A percentile compares a stretch with the other conserved stretches of the same genome.
Evolutionary conservation across 78 protist genomes (phyloP).

Genomic region (Dictyostelium intermedium): DNA sequence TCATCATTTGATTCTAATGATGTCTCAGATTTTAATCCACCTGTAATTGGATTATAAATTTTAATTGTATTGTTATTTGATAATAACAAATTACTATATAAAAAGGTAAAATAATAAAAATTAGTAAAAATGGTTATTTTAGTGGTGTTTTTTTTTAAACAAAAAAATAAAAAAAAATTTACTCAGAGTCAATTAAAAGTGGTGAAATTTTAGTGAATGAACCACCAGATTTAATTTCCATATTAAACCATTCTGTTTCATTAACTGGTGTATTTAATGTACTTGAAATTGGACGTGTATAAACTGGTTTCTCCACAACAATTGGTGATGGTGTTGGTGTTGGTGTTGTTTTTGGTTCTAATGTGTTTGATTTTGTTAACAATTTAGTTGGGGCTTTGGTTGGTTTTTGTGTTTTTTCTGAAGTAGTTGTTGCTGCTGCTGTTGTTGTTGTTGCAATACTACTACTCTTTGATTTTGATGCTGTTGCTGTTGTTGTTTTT

Average conservation of each 20-base stretch:
- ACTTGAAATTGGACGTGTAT: background rate
- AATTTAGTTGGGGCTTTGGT: background rate
- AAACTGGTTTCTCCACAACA: background rate
- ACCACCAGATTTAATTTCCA: conserved; percentile 15
- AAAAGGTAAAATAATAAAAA: background rate
- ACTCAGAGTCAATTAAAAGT: background rate
- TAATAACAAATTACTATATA: background rate
- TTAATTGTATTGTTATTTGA: conserved; percentile 16
- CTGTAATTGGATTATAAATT: conserved; percentile 11
- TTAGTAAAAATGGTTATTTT: background rate
- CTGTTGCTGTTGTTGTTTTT: background rate
- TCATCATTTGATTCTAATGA: conserved; percentile 6
- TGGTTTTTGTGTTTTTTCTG: background rate
- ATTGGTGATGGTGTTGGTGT: background rate
- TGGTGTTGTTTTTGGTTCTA: background rate
- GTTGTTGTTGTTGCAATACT: background rate
- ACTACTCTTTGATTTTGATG: background rate
- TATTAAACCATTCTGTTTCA: conserved; percentile 2
- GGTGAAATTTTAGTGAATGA: conserved; percentile 6
- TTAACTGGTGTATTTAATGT: background rate
- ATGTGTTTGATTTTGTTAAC: background rate
- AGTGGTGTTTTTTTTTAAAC: background rate
- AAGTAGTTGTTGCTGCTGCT: background rate
- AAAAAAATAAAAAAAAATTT: background rate
- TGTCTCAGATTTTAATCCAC: background rate